A percentile compares a stretch with the other conserved stretches of the same genome.
Conservation (phyloP, 768 basidiomycete genomes). For the Calocera cornea region DNA sequence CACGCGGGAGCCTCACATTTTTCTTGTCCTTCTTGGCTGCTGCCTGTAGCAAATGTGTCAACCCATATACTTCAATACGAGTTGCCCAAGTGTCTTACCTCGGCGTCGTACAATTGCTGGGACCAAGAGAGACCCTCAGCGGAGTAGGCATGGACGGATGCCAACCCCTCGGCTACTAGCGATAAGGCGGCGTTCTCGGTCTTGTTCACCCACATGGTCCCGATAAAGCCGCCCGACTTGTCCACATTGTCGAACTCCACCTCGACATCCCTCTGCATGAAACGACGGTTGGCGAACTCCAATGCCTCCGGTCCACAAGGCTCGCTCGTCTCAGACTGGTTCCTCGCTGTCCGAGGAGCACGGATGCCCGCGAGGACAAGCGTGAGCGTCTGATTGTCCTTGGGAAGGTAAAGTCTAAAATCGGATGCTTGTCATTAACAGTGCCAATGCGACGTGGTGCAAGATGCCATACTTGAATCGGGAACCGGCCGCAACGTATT, state of each 20-base stretch:
- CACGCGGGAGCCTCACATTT: conserved; percentile 43
- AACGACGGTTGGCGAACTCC: conserved; percentile 63
- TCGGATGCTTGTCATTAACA: neutral
- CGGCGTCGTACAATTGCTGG: conserved; percentile 67
- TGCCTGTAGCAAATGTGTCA: conserved; percentile 29
- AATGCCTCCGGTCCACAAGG: conserved; percentile 74
- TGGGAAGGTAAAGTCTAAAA: conserved; percentile 62
- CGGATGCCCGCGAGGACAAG: conserved; percentile 86
- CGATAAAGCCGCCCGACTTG: conserved; percentile 93
- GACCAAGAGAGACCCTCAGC: conserved; percentile 72
- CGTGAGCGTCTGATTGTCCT: conserved; percentile 86
- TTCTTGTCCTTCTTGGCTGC: conserved; percentile 69
- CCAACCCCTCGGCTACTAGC: conserved; percentile 78
- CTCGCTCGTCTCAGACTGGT: conserved; percentile 68
- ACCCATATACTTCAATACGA: neutral
- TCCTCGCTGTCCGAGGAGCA: conserved; percentile 72
- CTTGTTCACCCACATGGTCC: conserved; percentile 71
- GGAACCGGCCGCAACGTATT: conserved; percentile 87
- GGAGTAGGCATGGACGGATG: conserved; percentile 75
- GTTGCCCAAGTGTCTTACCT: conserved; percentile 34
- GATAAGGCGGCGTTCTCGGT: conserved; percentile 72
- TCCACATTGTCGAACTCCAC: conserved; percentile 81
- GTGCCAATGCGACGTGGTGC: no score
- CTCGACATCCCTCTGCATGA: conserved; percentile 92
- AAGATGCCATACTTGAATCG: conserved; percentile 71